A percentile compares a stretch with the other conserved stretches of the same genome.
Evolutionary conservation across 805 yeast species (phyloP).

Genomic region (Diddensiella santjacobensis): DNA sequence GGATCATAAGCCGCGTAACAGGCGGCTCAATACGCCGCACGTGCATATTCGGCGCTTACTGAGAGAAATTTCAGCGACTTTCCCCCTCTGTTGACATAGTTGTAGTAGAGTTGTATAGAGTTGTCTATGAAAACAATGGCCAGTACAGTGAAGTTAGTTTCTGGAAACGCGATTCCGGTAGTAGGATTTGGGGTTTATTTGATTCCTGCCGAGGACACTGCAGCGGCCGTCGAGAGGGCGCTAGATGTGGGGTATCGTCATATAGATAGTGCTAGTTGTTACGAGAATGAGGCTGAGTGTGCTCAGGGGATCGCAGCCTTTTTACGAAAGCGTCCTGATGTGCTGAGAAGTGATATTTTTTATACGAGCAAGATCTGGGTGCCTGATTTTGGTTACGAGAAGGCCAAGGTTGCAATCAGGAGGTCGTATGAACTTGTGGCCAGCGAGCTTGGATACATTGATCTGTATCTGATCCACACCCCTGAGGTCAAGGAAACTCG

Average conservation of each 20-base stretch:
- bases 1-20: too few relatives aligned
- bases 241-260: slow-evolving; percentile 67
- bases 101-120: too few relatives aligned
- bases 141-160: slow-evolving; percentile 19
- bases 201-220: slow-evolving; percentile 37
- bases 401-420: slow-evolving; percentile 55
- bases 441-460: slow-evolving; percentile 55
- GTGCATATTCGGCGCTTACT: too few relatives aligned
- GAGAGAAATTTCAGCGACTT: too few relatives aligned
- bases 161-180: slow-evolving; percentile 60
- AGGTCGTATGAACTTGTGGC: slow-evolving; percentile 51
- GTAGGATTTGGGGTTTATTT: slow-evolving; percentile 44
- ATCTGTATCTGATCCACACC: slow-evolving; percentile 62
- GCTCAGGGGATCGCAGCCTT: slow-evolving; percentile 56
- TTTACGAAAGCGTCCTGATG: slow-evolving; percentile 41
- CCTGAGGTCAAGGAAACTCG: slow-evolving; percentile 31
- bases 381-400: slow-evolving; percentile 57
- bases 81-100: too few relatives aligned
- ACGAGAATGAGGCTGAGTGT: slow-evolving; percentile 60
- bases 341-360: slow-evolving; percentile 48
- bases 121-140: not conserved
- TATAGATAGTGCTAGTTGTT: slow-evolving; percentile 67
- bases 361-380: slow-evolving; percentile 76
- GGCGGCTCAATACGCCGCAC: too few relatives aligned
- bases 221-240: slow-evolving; percentile 51